Evolutionary conservation across 176 grass and related monocot species (phyloP), one percentile per base, ranked within the genome.

Genomic region (Carex littledalei): DNA sequence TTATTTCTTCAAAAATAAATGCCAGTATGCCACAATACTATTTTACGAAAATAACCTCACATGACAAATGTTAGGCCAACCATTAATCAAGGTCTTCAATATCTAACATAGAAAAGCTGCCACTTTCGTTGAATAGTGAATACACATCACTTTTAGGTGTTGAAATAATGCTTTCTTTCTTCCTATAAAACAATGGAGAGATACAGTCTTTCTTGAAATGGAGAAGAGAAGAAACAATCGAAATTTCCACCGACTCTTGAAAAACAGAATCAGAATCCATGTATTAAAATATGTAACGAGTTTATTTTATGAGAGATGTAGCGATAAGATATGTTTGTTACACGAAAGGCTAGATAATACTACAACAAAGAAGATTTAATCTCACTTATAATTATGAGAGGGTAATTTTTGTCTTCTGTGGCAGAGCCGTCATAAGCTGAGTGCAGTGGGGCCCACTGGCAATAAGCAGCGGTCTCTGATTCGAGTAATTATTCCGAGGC

Each of bases 351-450:
- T 12, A 43, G 1, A 81, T 31, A 63, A 81, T 54, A 59, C 0
- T 2, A 63, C 8, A 21, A 12, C 12, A 41, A 52, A 74, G 8
- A 50, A 67, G 4, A 34, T 74, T 52, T 63, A 35, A 32, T 13
- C 37, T 22, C 79, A 45, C 13, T 61, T 21, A 45, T 63, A 63
- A 81, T 81, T 39, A 39, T 50, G 39, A 73, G 68, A 15, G 7
- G 54, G 79, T 63, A 63, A 81, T 41, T 56, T 81, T 81, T 81
- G 79, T 81, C 57, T 63, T 63, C 82, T 84, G 73, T 78, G 20
- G 64, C 74, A 29, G 61, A 76, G 56, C 63, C 57, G 58, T 67
- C 71, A 16, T 52, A 41, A 80, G 39, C 20, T 32, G 20, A 15
- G 35, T 31, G 58, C 20, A 41, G 9, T 39, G 41, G 39, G 60